Base-by-base conservation (phyloP, 192 early-diverging fungal species). In the Kickxella alabastrina region DNA sequence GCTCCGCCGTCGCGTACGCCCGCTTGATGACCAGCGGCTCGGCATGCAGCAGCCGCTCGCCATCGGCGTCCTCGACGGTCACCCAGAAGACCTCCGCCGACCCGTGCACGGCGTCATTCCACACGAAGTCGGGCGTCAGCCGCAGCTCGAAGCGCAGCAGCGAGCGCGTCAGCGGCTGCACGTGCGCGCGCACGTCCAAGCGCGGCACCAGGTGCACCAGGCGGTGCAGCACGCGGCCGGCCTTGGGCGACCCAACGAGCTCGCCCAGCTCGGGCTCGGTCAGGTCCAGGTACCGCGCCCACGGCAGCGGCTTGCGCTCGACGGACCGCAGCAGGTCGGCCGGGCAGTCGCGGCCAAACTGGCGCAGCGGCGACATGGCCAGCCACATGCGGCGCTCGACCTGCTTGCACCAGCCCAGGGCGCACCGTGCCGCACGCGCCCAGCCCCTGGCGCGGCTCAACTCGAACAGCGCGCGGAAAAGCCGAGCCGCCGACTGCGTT, bases 391-490 rank as follows among this genome's bases (percentile, higher is more conserved):
- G 80, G 23, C 74, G 80, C 56, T 99, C 96, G 0, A 97, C 95
- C 90, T 95, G 95, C 68, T 98, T 95, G 81, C 95, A 98, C 40
- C 94, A 76, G 72, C 91, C 91, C 32, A 99, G 79, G 8, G 90
- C 85, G 37, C 87, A 87, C 38, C 84, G 85, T 10, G 95, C 85
- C 14, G 97, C 72, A 51, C 91, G 91, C 7, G 93, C 85, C 97
- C 97, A 99, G 15, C 93, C 92, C 14, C 90, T 87, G 43, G 87
- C 87, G 38, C 95, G 63, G 56, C 92, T 92, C 43, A 99, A 92
- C 79, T 98, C 97, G 77, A 95, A 99, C 49, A 99, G 84, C 8
- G 97, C 97, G 23, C 97, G 85, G 25, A 97, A 73, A 43, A 99
- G 92, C 52, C 97, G 84, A 0, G 85, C 86, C 14, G 92, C 94